A percentile compares a stretch with the other conserved stretches of the same genome.
phyloP scores from a whole-genome alignment of 2,329 filamentous ascomycete genomes.

The Helotiales sp. region DNA sequence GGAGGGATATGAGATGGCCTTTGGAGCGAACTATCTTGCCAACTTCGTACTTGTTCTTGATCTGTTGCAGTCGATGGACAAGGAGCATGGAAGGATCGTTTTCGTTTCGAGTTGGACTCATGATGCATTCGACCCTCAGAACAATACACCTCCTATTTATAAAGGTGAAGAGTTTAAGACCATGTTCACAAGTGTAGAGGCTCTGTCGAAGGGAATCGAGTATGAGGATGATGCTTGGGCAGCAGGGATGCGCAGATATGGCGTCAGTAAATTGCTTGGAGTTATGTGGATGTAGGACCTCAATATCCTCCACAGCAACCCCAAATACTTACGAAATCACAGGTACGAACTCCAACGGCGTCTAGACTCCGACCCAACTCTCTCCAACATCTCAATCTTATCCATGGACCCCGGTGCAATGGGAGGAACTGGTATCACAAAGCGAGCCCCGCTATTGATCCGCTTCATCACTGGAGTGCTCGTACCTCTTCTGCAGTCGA shows the following conservation, averaged over 20 bases:
- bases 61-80: slow-evolving; percentile 45
- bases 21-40: slow-evolving; percentile 44
- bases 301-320: neutral
- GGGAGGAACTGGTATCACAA: slow-evolving; percentile 41
- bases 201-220: slow-evolving; percentile 19
- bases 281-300: slow-evolving; percentile 27
- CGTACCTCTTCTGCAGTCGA: slow-evolving; percentile 31
- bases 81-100: slow-evolving; percentile 43
- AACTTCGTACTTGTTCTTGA: slow-evolving; percentile 45
- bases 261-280: slow-evolving; percentile 22
- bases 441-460: slow-evolving; percentile 31
- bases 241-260: slow-evolving; percentile 26
- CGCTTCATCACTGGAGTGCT: slow-evolving; percentile 32
- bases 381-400: slow-evolving; percentile 46
- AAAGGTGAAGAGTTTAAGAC: slow-evolving; percentile 38
- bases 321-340: neutral
- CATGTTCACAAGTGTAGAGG: slow-evolving; percentile 30
- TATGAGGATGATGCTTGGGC: slow-evolving; percentile 17
- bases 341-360: slow-evolving; percentile 30
- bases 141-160: slow-evolving; percentile 1
- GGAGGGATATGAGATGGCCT: slow-evolving; percentile 45
- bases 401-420: slow-evolving; percentile 49
- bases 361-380: slow-evolving; percentile 25
- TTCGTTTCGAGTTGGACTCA: slow-evolving; percentile 38
- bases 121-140: slow-evolving; percentile 23